A percentile compares a stretch with the other conserved stretches of the same genome.
Conservation (phyloP, 495 filamentous ascomycete species). For the Penicillium ochrochloron region DNA sequence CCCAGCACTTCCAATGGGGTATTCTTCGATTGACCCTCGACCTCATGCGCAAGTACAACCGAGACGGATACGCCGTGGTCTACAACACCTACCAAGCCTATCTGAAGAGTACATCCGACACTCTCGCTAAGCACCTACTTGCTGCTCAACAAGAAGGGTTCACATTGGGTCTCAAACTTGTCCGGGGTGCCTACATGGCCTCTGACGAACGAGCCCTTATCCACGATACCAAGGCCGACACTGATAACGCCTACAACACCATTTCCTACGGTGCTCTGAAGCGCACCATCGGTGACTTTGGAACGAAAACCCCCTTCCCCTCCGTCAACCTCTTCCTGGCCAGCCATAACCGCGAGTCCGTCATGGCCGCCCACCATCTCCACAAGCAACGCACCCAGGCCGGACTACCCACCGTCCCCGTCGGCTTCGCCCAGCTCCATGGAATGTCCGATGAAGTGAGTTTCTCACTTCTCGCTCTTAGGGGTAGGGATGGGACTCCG, state of each 20-base stretch:
- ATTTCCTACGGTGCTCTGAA: slow-evolving; percentile 53
- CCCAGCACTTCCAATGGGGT: slow-evolving; percentile 72
- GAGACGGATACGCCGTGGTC: slow-evolving; percentile 58
- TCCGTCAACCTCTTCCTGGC: slow-evolving; percentile 49
- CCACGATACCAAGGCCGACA: slow-evolving; percentile 77
- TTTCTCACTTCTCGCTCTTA: slow-evolving; percentile 67
- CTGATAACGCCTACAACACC: slow-evolving; percentile 62
- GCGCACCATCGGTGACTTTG: slow-evolving; percentile 46
- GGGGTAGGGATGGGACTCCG: slow-evolving; percentile 46
- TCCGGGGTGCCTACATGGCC: slow-evolving; percentile 86
- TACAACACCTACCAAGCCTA: slow-evolving; percentile 85
- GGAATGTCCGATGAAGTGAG: slow-evolving; percentile 94
- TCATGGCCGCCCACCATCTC: slow-evolving; percentile 39
- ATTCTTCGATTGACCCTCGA: slow-evolving; percentile 76
- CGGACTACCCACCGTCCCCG: slow-evolving; percentile 39
- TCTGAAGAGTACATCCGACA: slow-evolving; percentile 66
- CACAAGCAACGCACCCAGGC: slow-evolving; percentile 36
- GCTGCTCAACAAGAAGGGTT: slow-evolving; percentile 66
- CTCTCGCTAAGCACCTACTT: slow-evolving; percentile 65
- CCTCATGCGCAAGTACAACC: slow-evolving; percentile 77
- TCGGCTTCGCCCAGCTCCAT: slow-evolving; percentile 68
- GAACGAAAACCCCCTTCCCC: slow-evolving; percentile 45
- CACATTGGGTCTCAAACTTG: slow-evolving; percentile 82
- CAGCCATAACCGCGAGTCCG: slow-evolving; percentile 45
- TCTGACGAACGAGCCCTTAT: slow-evolving; percentile 75